Evolutionary conservation across 176 grass and related monocot species (phyloP).

Genomic region (Cenchrus fungigraminus): DNA sequence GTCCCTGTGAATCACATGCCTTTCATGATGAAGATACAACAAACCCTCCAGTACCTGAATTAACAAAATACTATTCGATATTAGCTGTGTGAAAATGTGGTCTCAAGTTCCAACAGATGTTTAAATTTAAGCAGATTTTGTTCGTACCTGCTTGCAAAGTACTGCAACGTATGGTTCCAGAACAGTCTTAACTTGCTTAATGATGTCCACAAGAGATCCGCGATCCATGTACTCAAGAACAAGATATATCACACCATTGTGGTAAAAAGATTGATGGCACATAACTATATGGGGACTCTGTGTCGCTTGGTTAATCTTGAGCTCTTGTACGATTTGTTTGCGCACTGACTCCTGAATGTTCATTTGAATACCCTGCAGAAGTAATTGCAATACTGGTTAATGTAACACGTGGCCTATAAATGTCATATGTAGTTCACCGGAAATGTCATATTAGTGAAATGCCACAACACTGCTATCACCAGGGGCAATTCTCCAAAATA

Average conservation of each 20-base stretch:
- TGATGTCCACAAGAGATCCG: slow-evolving; percentile 88
- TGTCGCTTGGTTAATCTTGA: slow-evolving; percentile 97
- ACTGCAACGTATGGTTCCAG: slow-evolving; percentile 95
- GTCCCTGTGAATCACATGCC: slow-evolving; percentile 96
- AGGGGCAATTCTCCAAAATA: neutral
- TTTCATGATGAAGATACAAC: slow-evolving; percentile 91
- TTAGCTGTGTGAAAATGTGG: slow-evolving; percentile 22
- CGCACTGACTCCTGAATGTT: slow-evolving; percentile 94
- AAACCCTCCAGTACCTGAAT: slow-evolving; percentile 94
- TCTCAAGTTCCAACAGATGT: slow-evolving; percentile 1
- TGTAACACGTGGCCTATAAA: neutral
- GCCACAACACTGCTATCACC: slow-evolving; percentile 13
- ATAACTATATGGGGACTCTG: slow-evolving; percentile 77
- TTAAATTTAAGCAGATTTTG: neutral
- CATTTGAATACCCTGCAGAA: slow-evolving; percentile 89
- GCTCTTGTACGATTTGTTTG: slow-evolving; percentile 97
- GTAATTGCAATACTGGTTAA: slow-evolving; percentile 15
- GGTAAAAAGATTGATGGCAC: slow-evolving; percentile 96
- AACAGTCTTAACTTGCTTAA: slow-evolving; percentile 97
- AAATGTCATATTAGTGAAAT: neutral
- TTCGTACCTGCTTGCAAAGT: slow-evolving; percentile 84
- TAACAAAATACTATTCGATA: slow-evolving; percentile 5
- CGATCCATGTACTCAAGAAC: slow-evolving; percentile 97
- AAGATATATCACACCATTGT: slow-evolving; percentile 98
- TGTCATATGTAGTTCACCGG: neutral